phyloP scores from a whole-genome alignment of 768 basidiomycete genomes.

The Piloderma croceum region DNA sequence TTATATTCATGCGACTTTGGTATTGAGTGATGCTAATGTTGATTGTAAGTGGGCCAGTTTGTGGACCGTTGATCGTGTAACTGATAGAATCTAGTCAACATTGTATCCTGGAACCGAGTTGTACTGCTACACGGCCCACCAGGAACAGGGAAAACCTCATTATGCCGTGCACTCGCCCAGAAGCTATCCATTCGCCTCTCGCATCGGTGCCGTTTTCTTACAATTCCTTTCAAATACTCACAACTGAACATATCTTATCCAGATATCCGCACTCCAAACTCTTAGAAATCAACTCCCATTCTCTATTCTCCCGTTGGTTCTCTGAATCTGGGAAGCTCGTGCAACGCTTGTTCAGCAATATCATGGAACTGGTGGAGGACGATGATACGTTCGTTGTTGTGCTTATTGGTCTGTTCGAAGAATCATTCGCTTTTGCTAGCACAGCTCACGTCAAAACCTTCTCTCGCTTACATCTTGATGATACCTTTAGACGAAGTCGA shows the following conservation, averaged over 20 bases:
- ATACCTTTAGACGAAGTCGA: constrained; percentile 82
- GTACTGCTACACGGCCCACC: constrained; percentile 95
- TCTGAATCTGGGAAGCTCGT: constrained; percentile 98
- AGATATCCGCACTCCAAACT: constrained; percentile 86
- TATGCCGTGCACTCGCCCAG: constrained; percentile 92
- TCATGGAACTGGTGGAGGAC: constrained; percentile 89
- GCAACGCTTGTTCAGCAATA: constrained; percentile 82
- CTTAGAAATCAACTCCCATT: constrained; percentile 97
- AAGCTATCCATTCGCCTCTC: constrained; percentile 90
- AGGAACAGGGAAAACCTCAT: constrained; percentile 94
- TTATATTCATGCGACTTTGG: constrained; percentile 84
- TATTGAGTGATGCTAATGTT: constrained; percentile 85
- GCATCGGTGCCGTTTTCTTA: constrained; percentile 49
- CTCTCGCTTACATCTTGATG: no score
- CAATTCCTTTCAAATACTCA: constrained; percentile 4
- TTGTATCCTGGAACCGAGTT: constrained; percentile 94
- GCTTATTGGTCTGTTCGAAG: constrained; percentile 63
- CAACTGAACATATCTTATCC: constrained; percentile 1
- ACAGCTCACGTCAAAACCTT: no score
- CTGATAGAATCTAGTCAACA: constrained; percentile 52
- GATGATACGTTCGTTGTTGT: constrained; percentile 90
- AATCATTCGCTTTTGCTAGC: neutral
- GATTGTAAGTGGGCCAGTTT: constrained; percentile 52
- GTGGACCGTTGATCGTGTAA: constrained; percentile 1
- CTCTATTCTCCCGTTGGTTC: constrained; percentile 97